Conservation (phyloP, 202 grass and related monocot genomes). For the Zizania palustris region DNA sequence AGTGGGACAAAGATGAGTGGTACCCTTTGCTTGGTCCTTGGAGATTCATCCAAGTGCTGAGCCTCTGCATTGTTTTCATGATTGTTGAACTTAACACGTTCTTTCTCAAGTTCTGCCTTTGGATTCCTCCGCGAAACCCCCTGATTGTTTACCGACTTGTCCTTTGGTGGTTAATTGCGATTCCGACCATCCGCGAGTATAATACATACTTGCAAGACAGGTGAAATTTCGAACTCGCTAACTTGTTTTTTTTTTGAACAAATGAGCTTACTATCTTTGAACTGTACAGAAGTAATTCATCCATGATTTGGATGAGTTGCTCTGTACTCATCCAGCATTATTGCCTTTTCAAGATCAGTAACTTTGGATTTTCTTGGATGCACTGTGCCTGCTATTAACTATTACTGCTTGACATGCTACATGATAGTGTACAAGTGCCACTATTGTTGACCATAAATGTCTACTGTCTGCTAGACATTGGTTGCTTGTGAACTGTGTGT, state of each 20-base stretch:
- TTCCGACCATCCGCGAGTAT: slow-evolving; percentile 96
- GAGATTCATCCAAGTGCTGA: slow-evolving; percentile 95
- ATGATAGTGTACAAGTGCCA: slow-evolving; percentile 35
- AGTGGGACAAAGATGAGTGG: slow-evolving; percentile 99
- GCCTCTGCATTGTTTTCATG: slow-evolving; percentile 93
- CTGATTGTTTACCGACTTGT: slow-evolving; percentile 85
- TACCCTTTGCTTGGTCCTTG: slow-evolving; percentile 80
- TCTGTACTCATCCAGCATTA: slow-evolving; percentile 11
- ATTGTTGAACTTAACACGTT: slow-evolving; percentile 94
- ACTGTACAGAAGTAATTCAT: slow-evolving; percentile 20
- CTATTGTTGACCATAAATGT: slow-evolving; percentile 32
- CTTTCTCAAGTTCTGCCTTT: slow-evolving; percentile 98
- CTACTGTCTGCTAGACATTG: slow-evolving; percentile 25
- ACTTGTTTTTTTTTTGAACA: background rate
- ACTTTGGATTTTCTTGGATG: slow-evolving; percentile 32
- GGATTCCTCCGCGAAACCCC: slow-evolving; percentile 91
- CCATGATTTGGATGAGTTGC: slow-evolving; percentile 24
- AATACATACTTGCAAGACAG: slow-evolving; percentile 99
- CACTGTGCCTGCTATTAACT: slow-evolving; percentile 23
- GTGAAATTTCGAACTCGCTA: slow-evolving; percentile 47
- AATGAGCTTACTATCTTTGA: slow-evolving; percentile 13
- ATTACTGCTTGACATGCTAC: slow-evolving; percentile 29
- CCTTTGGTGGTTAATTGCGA: slow-evolving; percentile 98
- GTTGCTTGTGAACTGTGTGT: slow-evolving; percentile 42
- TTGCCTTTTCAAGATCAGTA: slow-evolving; percentile 24